Base-by-base conservation (phyloP, 2,329 filamentous ascomycete species). In the Coccinonectria pachysandricola region DNA sequence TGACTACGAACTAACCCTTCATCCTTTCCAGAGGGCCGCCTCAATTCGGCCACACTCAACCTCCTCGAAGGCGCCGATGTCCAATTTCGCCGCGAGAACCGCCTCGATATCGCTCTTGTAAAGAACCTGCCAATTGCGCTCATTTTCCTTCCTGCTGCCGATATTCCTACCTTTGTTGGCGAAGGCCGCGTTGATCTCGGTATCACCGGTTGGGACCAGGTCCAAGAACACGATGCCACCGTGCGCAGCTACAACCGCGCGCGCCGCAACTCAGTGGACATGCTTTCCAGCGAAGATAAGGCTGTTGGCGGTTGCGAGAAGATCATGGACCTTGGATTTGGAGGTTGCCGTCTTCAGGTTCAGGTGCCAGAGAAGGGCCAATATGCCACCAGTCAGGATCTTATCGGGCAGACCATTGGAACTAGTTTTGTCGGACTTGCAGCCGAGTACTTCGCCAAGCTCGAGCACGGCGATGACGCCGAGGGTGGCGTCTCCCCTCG, bases 101-200 rank as follows among this genome's bases (percentile, higher is more conserved):
- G 91, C 32, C 82, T 96, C 47, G 91, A 98, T 56, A 95, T 98
- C 50, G 91, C 91, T 10, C 78, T 98, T 14, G 91, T 96, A 52
- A 93, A 95, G 67, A 98, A 98, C 61, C 75, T 91, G 15, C 84
- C 83, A 18, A 85, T 98, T 46, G 91, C 91, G 10, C 81, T 98
- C 34, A 78, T 98, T 51, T 98, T 98, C 66, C 80, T 98, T 14
- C 91, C 91, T 15, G 91, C 88, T 19, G 87, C 86, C 42, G 91
- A 98, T 54, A 98, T 98, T 50, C 91, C 91, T 5, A 94, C 86
- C 19, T 96, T 96, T 51, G 87, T 98, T 24, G 88, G 88, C 31
- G 87, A 96, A 60, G 91, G 91, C 32, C 79, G 79, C 36, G 85
- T 94, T 24, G 87, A 94, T 50, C 67, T 98, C 10, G 91, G 91